These are phyloP conservation scores for Pneumocystis murina DNA, from an alignment of 1,139 yeast genomes.

Conservation along the genomic window DNA sequence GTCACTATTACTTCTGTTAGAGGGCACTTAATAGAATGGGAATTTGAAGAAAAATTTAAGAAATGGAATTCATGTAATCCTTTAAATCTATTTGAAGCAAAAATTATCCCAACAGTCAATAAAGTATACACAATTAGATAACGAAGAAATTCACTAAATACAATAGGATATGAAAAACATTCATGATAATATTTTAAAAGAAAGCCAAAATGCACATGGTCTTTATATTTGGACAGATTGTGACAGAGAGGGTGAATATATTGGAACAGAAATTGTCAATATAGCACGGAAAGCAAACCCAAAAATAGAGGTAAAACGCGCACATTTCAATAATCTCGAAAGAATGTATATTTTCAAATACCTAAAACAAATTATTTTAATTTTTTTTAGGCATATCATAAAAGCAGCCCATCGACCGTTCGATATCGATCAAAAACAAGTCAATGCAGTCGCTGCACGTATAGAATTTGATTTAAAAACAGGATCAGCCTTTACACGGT, in stretches of 20 bases:
- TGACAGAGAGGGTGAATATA: conserved; percentile 94
- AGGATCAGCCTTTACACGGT: conserved; percentile 79
- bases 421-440: conserved; percentile 49
- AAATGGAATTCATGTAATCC: conserved; percentile 60
- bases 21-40: conserved; percentile 62
- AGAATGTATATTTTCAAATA: conserved; percentile 19
- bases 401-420: conserved; percentile 61
- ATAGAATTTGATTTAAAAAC: conserved; percentile 78
- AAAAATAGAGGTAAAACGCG: conserved; percentile 42
- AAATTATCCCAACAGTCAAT: conserved; percentile 32
- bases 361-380: neutral
- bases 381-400: conserved; percentile 38
- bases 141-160: neutral
- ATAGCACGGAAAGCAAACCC: conserved; percentile 50
- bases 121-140: conserved; percentile 11
- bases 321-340: conserved; percentile 79
- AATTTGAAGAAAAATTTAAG: conserved; percentile 38
- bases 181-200: conserved; percentile 52
- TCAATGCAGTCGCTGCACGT: conserved; percentile 73
- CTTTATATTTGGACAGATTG: conserved; percentile 98
- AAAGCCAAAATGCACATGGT: conserved; percentile 44
- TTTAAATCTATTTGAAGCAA: conserved; percentile 54
- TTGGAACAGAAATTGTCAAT: conserved; percentile 69
- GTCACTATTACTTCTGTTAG: conserved; percentile 86
- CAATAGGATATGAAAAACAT: conserved; percentile 31